Evolutionary conservation across 2,329 filamentous ascomycete species (phyloP).

Genomic region (Hypoxylon sp.): DNA sequence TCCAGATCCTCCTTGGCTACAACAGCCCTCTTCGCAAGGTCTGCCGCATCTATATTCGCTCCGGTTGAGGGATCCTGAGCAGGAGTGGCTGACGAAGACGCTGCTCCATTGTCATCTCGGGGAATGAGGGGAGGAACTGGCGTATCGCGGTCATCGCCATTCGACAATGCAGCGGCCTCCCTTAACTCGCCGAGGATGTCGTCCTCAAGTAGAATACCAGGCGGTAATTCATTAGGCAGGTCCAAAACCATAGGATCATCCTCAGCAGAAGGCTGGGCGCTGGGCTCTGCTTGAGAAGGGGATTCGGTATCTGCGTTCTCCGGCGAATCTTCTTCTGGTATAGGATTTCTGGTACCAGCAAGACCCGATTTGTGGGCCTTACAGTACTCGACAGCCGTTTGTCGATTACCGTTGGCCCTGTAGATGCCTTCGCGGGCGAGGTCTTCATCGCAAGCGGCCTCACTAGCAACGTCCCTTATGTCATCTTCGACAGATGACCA

Average conservation of each 20-base stretch:
- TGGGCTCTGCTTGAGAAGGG: slow-evolving; percentile 51
- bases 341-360: slow-evolving; percentile 73
- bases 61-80: slow-evolving; percentile 38
- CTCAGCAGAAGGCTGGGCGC: slow-evolving; percentile 38
- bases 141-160: slow-evolving; percentile 40
- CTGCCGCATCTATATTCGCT: slow-evolving; percentile 38
- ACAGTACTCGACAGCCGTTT: slow-evolving; percentile 80
- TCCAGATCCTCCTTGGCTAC: slow-evolving; percentile 84
- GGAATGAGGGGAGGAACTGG: slow-evolving; percentile 42
- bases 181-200: slow-evolving; percentile 44
- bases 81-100: slow-evolving; percentile 45
- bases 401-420: slow-evolving; percentile 76
- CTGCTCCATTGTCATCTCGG: slow-evolving; percentile 45
- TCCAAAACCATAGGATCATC: slow-evolving; percentile 49
- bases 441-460: slow-evolving; percentile 57
- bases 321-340: slow-evolving; percentile 68
- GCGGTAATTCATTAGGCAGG: slow-evolving; percentile 42
- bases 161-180: slow-evolving; percentile 34
- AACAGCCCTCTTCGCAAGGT: slow-evolving; percentile 47
- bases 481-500: slow-evolving; percentile 56
- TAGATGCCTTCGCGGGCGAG: slow-evolving; percentile 85
- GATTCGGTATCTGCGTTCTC: slow-evolving; percentile 52
- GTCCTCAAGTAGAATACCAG: slow-evolving; percentile 45
- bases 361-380: slow-evolving; percentile 69
- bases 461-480: slow-evolving; percentile 52